Percentiles rank a stretch among this genome's conserved stretches.
Conservation (phyloP, 2,329 filamentous ascomycete species). For the Aureobasidium musti region DNA sequence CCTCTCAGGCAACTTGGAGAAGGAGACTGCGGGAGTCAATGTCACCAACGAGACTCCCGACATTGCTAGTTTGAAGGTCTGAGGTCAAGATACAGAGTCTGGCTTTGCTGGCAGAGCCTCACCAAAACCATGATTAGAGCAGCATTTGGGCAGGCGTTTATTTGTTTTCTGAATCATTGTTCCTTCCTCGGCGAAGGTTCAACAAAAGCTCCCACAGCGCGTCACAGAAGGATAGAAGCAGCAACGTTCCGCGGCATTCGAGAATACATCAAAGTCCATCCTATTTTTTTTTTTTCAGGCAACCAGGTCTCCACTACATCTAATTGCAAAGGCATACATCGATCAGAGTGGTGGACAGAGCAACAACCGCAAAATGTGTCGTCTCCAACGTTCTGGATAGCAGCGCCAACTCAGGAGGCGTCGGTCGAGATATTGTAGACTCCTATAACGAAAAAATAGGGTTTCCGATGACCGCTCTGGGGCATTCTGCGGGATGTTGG, state of each 20-base stretch:
- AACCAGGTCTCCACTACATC: background rate
- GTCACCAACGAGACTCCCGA: constrained; percentile 33
- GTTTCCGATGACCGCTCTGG: background rate
- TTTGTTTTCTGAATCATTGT: background rate
- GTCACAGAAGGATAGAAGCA: constrained; percentile 8
- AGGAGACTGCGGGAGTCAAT: constrained; percentile 21
- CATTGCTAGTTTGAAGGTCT: constrained; percentile 34
- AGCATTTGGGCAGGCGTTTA: constrained; percentile 25
- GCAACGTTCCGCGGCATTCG: constrained; percentile 4
- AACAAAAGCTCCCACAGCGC: constrained; percentile 1
- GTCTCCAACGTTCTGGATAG: no score
- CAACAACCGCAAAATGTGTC: no score
- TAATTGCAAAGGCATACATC: background rate
- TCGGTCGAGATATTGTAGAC: background rate
- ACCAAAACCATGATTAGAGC: background rate
- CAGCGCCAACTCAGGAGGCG: no score
- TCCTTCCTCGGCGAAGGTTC: background rate
- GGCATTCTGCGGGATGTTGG: constrained; percentile 11
- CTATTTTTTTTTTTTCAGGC: background rate
- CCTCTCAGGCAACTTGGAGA: constrained; percentile 32
- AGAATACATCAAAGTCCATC: background rate
- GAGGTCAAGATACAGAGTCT: background rate
- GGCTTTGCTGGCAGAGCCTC: constrained; percentile 26
- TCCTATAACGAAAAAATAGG: background rate
- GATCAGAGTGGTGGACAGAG: no score